phyloP scores from a whole-genome alignment of 2,329 filamentous ascomycete species.

The Setomelanomma holmii region DNA sequence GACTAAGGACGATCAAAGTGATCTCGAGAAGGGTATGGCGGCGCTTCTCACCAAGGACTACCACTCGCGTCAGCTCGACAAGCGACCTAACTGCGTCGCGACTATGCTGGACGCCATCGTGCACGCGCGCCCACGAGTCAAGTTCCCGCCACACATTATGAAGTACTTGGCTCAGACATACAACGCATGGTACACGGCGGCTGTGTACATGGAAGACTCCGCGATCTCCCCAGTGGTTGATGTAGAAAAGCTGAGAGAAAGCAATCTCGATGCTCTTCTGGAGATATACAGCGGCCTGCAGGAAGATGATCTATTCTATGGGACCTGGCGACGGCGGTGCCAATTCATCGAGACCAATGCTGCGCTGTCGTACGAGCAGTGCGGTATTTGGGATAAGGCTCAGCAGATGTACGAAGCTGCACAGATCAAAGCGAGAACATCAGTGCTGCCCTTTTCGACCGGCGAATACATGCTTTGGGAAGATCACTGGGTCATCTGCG shows the following conservation, averaged over 20 bases:
- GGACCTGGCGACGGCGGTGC: slow-evolving; percentile 92
- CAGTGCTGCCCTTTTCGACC: slow-evolving; percentile 93
- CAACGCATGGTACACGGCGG: slow-evolving; percentile 95
- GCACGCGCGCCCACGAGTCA: slow-evolving; percentile 83
- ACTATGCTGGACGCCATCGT: slow-evolving; percentile 88
- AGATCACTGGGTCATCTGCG: slow-evolving; percentile 97
- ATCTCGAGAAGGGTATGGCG: slow-evolving; percentile 92
- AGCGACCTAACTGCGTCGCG: slow-evolving; percentile 93
- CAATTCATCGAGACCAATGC: slow-evolving; percentile 98
- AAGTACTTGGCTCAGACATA: slow-evolving; percentile 95
- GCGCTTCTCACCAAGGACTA: slow-evolving; percentile 91
- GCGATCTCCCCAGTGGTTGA: slow-evolving; percentile 85
- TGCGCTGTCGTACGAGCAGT: slow-evolving; percentile 96
- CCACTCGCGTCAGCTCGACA: slow-evolving; percentile 91
- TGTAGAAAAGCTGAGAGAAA: slow-evolving; percentile 84
- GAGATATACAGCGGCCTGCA: slow-evolving; percentile 90
- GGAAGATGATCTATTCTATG: slow-evolving; percentile 97
- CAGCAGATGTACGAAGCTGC: slow-evolving; percentile 96
- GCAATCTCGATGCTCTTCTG: slow-evolving; percentile 93
- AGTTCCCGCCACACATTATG: slow-evolving; percentile 92
- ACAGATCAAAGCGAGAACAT: slow-evolving; percentile 95
- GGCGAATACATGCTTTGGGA: slow-evolving; percentile 99
- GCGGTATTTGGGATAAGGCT: slow-evolving; percentile 99
- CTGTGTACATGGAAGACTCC: slow-evolving; percentile 87
- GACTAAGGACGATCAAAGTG: slow-evolving; percentile 83